Evolutionary conservation across 305 asterid species (phyloP), one percentile per base, ranked within the genome.

Genomic region (Ajuga reptans): DNA sequence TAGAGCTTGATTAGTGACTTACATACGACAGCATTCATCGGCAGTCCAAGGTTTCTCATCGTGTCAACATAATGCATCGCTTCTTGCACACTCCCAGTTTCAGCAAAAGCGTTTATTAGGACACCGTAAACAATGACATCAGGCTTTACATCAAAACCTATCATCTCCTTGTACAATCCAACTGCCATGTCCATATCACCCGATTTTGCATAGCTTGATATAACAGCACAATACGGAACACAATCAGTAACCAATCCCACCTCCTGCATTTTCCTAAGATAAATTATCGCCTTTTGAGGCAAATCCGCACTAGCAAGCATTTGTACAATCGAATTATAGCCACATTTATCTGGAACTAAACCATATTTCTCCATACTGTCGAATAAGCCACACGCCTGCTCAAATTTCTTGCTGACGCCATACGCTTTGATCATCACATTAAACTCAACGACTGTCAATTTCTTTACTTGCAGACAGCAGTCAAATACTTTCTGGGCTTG

Each of bases 391-490:
- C 96, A 93, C 0, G 97, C 99, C 82, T 86, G 72, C 49, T 84
- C 82, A 17, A 79, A 89, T 69, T 75, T 86, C 84, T 82, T 83
- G 85, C 90, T 78, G 51, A 91, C 79, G 41, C 99, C 96, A 37
- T 89, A 93, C 2, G 99, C 95, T 81, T 93, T 93, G 72, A 91
- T 79, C 96, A 93, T 89, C 80, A 93, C 99, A 58, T 93, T 93
- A 42, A 86, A 89, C 72, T 69, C 97, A 11, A 83, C 87, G 64
- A 86, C 87, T 14, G 70, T 67, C 41, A 77, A 71, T 55, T 66
- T 86, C 57, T 81, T 84, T 7, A 67, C 76, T 66, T 82, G 74
- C 27, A 39, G 58, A 74, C 92, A 87, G 74, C 85, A 89, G 31
- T 78, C 64, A 77, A 93, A 91, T 52, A 85, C 88, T 77, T 83